These are phyloP conservation scores for Heimioporus retisporus DNA, from an alignment of 1,284 basidiomycete genomes.

Conservation along the genomic window DNA sequence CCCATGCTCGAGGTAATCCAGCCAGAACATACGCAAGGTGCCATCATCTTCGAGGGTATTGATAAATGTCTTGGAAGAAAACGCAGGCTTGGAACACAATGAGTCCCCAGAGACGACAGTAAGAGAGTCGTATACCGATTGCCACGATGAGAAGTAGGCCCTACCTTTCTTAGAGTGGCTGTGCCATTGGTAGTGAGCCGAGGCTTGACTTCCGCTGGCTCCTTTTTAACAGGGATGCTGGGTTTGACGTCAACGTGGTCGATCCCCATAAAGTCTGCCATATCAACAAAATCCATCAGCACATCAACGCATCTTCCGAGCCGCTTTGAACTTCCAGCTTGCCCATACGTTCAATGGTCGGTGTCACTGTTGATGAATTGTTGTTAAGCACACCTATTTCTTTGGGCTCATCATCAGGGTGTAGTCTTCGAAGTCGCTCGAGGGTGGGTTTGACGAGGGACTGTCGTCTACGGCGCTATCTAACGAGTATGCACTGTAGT, in stretches of 20 bases:
- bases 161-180: slow-evolving; percentile 58
- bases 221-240: slow-evolving; percentile 39
- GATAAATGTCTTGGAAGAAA: slow-evolving; percentile 53
- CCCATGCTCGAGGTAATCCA: slow-evolving; percentile 90
- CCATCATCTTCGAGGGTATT: slow-evolving; percentile 83
- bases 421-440: slow-evolving; percentile 63
- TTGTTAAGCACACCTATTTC: slow-evolving; percentile 66
- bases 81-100: slow-evolving; percentile 59
- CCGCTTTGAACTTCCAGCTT: slow-evolving; percentile 67
- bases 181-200: slow-evolving; percentile 25
- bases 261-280: slow-evolving; percentile 51
- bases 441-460: slow-evolving; percentile 45
- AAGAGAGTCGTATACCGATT: slow-evolving; percentile 80
- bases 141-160: slow-evolving; percentile 71
- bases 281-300: slow-evolving; percentile 59
- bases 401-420: slow-evolving; percentile 68
- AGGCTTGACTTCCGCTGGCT: slow-evolving; percentile 37
- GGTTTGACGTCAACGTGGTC: slow-evolving; percentile 57
- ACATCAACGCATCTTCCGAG: slow-evolving; percentile 62
- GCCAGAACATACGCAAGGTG: slow-evolving; percentile 92
- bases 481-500: slow-evolving; percentile 60
- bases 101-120: slow-evolving; percentile 65
- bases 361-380: slow-evolving; percentile 51
- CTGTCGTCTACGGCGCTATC: slow-evolving; percentile 65
- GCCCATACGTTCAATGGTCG: slow-evolving; percentile 65